Base-by-base conservation (phyloP, 176 grass and related monocot species). In the Pontederia crassipes region DNA sequence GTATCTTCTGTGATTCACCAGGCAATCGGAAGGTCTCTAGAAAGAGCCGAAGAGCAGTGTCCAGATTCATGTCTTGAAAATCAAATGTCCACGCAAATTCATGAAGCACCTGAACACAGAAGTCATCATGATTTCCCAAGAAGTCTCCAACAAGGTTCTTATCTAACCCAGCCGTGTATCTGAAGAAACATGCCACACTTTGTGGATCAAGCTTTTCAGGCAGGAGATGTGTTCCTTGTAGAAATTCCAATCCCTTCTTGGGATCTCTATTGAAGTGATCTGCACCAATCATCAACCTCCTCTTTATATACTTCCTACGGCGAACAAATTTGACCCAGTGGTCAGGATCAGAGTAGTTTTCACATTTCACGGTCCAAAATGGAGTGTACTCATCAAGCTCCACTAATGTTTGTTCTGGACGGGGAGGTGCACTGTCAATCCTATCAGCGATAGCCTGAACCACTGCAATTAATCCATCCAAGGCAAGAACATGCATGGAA, bases 1-100 rank as follows among this genome's bases (percentile, higher is more conserved):
- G 93, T 62, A 97, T 97, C 62, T 97, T 97, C 70, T 97, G 93
- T 16, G 93, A 92, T 55, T 97, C 93, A 65, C 93, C 93, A 76
- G 93, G 93, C 53, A 97, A 59, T 45, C 93, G 78, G 75, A 97
- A 97, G 60, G 84, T 97, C 81, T 97, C 93, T 71, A 97, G 75
- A 79, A 97, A 92, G 77, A 97, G 81, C 74, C 87, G 87, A 67
- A 97, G 70, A 24, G 93, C 81, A 78, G 81, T 81, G 17, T 97
- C 93, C 62, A 97, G 65, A 81, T 90, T 91, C 93, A 97, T 97
- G 64, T 75, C 81, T 58, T 90, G 74, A 58, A 97, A 97, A 63
- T 97, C 87, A 83, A 97, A 97, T 27, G 93, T 97, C 62, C 75
- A 74, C 62, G 87, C 81, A 68, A 97, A 97, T 88, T 97, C 93